phyloP scores from a whole-genome alignment of 2,329 filamentous ascomycete species.

The Fusarium luffae region DNA sequence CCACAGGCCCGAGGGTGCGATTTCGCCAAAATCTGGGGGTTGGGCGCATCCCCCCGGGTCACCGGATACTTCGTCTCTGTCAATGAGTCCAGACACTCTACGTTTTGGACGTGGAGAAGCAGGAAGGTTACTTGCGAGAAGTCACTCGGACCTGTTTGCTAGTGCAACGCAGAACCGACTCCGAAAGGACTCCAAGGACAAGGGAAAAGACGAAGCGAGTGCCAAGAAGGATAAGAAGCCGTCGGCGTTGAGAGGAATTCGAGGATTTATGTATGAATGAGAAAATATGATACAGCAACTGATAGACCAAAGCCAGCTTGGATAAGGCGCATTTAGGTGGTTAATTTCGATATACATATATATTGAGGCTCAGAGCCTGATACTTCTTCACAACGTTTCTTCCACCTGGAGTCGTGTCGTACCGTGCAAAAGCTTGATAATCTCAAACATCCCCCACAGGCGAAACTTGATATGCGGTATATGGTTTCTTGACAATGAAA shows the following conservation, averaged over 20 bases:
- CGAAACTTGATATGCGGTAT: neutral
- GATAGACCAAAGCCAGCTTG: neutral
- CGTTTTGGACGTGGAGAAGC: slow-evolving; percentile 60
- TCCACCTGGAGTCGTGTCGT: neutral
- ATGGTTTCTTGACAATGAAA: neutral
- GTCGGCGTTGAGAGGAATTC: slow-evolving; percentile 55
- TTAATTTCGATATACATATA: neutral
- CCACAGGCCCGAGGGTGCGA: slow-evolving; percentile 45
- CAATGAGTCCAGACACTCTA: slow-evolving; percentile 55
- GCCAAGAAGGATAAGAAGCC: slow-evolving; percentile 53
- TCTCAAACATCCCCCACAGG: neutral
- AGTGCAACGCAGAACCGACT: slow-evolving; percentile 61
- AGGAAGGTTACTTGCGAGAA: slow-evolving; percentile 31
- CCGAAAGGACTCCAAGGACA: slow-evolving; percentile 62
- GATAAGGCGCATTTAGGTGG: neutral
- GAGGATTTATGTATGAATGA: slow-evolving; percentile 52
- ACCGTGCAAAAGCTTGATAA: neutral
- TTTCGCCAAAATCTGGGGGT: slow-evolving; percentile 46
- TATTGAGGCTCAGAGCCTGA: neutral
- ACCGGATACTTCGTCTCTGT: slow-evolving; percentile 48
- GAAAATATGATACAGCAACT: neutral
- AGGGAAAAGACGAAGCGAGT: slow-evolving; percentile 55
- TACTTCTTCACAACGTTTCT: neutral
- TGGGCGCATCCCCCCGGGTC: slow-evolving; percentile 53
- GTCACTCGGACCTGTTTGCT: slow-evolving; percentile 44